Evolutionary conservation across 768 basidiomycete species (phyloP).

Genomic region (Russula brevipes): DNA sequence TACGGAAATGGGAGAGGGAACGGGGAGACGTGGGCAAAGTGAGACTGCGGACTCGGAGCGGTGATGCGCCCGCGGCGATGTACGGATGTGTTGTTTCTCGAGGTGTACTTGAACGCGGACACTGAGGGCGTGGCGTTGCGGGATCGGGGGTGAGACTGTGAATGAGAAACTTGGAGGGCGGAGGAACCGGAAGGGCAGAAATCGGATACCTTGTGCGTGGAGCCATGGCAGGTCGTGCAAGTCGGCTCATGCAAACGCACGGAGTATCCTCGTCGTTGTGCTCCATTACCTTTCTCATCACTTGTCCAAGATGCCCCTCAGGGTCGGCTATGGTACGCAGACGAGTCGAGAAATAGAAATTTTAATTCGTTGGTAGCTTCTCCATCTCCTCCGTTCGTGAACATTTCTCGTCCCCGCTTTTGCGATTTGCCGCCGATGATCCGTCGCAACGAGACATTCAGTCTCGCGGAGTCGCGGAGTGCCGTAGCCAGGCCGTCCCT

Average conservation of each 20-base stretch:
- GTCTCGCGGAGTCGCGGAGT: conserved; percentile 88
- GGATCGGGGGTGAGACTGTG: conserved; percentile 57
- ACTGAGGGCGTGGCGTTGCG: conserved; percentile 41
- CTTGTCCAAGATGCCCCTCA: conserved; percentile 20
- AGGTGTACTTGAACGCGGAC: conserved; percentile 46
- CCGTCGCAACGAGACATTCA: conserved; percentile 67
- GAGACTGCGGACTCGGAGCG: conserved; percentile 51
- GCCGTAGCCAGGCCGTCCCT: neutral
- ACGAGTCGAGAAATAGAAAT: neutral
- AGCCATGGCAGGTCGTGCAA: neutral
- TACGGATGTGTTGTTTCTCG: conserved; percentile 51
- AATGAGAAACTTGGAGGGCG: conserved; percentile 37
- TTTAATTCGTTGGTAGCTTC: too few species aligned
- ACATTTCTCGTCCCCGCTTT: conserved; percentile 88
- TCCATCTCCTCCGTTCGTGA: conserved; percentile 52
- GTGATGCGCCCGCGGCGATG: conserved; percentile 70
- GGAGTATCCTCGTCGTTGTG: neutral
- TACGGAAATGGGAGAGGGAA: conserved; percentile 82
- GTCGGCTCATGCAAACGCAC: too few species aligned
- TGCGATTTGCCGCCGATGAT: conserved; percentile 75
- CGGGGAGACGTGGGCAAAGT: conserved; percentile 80
- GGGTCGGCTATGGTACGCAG: conserved; percentile 29
- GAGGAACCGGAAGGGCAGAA: conserved; percentile 50
- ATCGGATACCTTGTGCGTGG: conserved; percentile 36
- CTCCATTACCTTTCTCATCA: neutral